These are phyloP conservation scores for Skeletonema menzelii DNA, from an alignment of 108 stramenopile species.

Conservation along the genomic window DNA sequence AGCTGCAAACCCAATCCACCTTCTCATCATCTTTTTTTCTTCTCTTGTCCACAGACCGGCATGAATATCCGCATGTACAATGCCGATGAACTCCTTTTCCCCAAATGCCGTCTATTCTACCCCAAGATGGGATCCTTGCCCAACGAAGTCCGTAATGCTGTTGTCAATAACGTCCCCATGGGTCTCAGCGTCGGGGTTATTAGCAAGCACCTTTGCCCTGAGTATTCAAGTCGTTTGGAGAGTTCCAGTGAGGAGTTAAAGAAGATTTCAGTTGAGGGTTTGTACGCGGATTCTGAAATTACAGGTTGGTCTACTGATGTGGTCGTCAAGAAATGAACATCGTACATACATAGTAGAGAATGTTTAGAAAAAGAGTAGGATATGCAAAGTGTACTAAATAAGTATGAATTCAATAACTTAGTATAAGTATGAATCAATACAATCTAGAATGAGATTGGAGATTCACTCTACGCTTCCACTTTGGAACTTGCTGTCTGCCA, in stretches of 20 bases:
- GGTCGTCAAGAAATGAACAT: neutral
- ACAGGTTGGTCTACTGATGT: neutral
- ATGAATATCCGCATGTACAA: neutral
- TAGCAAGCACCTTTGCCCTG: neutral
- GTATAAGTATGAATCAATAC: neutral
- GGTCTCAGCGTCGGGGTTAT: neutral
- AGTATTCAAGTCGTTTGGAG: neutral
- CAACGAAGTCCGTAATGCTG: neutral
- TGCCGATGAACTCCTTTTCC: neutral
- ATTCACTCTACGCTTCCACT: constrained; percentile 1
- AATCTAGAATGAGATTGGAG: neutral
- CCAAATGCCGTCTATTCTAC: neutral
- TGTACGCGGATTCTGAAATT: neutral
- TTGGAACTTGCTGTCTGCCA: neutral
- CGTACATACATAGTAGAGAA: neutral
- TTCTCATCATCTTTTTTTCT: neutral
- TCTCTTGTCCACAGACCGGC: neutral
- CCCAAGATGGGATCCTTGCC: neutral
- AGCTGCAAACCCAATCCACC: neutral
- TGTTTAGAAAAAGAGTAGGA: neutral
- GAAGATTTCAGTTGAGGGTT: neutral
- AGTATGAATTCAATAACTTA: neutral
- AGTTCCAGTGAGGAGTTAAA: neutral
- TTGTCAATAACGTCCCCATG: neutral
- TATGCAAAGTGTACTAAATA: neutral